Base-by-base conservation (phyloP, 306 rosid species). In the Vigna radiata region DNA sequence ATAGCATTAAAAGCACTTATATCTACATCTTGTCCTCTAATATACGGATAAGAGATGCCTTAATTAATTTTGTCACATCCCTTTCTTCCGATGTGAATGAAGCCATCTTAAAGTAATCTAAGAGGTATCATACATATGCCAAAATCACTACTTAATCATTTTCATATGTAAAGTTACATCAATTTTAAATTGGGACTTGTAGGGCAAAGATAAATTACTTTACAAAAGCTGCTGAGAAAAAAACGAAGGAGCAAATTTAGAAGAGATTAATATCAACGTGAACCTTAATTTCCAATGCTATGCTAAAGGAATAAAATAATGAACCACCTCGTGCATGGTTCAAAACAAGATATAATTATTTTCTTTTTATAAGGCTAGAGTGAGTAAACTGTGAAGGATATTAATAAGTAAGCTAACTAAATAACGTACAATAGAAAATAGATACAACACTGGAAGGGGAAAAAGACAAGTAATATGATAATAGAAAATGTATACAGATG, bases 171-270 rank as follows among this genome's bases (percentile, higher is more conserved):
- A 77, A 56, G 79, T 71, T 9, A 43, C 9, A 65, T 9, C 46
- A 70, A 54, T 46, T 73, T 69, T 79, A 64, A 56, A 85, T 75
- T 73, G 76, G 19, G 33, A 75, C 21, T 16, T 33, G 75, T 70
- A 47, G 58, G 76, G 48, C 46, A 85, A 43, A 70, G 73, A 73
- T 77, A 39, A 36, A 68, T 72, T 50, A 52, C 53, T 77, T 27
- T 18, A 47, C 73, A 18, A 65, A 65, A 44, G 44, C 63, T 52
- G 14, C 44, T 48, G 13, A 5, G 31, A 46, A 75, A 58, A 44
- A 33, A 49, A 36, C 12, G n/a, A 66, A 70, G 73, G 15, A 21
- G 41, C 33, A 25, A 76, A 74, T 48, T 66, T 14, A 48, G 53
- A 68, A 71, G 15, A 74, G 60, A 73, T 29, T 69, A 49, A 62